Conservation (phyloP, 129 eudicot species). For the Flaveria trinervia region DNA sequence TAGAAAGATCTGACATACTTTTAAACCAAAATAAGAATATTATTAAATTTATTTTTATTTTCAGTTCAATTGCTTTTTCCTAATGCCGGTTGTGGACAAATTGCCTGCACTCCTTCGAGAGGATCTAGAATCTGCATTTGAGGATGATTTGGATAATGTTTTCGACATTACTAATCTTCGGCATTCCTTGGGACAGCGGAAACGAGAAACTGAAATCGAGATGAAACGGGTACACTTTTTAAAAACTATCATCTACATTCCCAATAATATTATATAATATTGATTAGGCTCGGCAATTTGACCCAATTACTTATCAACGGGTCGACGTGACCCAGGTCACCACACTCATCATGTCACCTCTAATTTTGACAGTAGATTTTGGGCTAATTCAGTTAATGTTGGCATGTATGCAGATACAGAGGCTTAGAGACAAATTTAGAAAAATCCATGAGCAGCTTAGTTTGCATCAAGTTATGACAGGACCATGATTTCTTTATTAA, state of each 20-base stretch:
- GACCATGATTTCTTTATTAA: slow-evolving; percentile 31
- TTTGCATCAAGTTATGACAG: slow-evolving; percentile 44
- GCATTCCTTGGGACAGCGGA: slow-evolving; percentile 63
- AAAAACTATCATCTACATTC: not conserved
- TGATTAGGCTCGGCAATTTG: not conserved
- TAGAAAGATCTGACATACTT: not conserved
- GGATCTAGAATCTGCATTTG: slow-evolving; percentile 85
- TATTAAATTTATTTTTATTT: slow-evolving; percentile 18
- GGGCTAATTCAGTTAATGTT: not conserved
- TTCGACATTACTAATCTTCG: slow-evolving; percentile 79
- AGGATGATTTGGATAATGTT: slow-evolving; percentile 72
- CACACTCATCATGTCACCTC: not conserved
- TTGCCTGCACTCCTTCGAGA: slow-evolving; percentile 86
- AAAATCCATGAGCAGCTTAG: slow-evolving; percentile 73
- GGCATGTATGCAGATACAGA: slow-evolving; percentile 62
- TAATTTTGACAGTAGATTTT: not conserved
- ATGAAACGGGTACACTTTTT: slow-evolving; percentile 61
- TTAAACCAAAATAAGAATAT: not conserved
- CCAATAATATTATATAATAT: not conserved
- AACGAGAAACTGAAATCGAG: slow-evolving; percentile 80
- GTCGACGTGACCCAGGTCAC: not conserved
- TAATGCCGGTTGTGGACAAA: slow-evolving; percentile 97
- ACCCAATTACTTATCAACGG: not conserved
- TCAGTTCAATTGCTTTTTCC: slow-evolving; percentile 97
- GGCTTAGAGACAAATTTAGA: slow-evolving; percentile 83